Evolutionary conservation across 2,329 filamentous ascomycete genomes (phyloP), one percentile per base, ranked within the genome.

Genomic region (Cordyceps fumosorosea): DNA sequence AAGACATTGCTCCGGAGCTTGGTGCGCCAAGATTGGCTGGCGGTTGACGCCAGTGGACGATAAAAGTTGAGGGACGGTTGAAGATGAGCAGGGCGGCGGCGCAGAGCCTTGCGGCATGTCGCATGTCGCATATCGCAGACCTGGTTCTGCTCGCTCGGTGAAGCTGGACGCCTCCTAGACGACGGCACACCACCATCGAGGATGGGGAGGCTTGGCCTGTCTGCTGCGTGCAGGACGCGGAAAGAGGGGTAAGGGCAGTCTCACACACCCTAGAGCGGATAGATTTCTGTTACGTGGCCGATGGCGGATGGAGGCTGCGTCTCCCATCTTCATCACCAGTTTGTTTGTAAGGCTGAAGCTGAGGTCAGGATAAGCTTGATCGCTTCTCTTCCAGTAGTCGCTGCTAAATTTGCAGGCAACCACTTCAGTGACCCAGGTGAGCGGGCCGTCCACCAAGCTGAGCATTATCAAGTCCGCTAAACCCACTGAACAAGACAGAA

Each of bases 281-380:
- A 5, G 56, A 59, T 32, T 32, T 3, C 44, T 52, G 18, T 52
- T 52, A 20, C 22, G 16, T 22, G n/a, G 26, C 48, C 40, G 57
- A 53, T 37, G 37, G 26, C 20, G 6, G 22, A 51, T 22, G 29
- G 47, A 29, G 29, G 56, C 34, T 40, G 55, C 45, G 32, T 52
- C 37, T 50, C 16, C n/a, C 34, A 34, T 59, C 47, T 52, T 37
- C 56, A 58, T 58, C 47, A 34, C 34, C 11, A 37, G 16, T 47
- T 42, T n/a, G 48, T 60, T 60, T 60, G 57, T 48, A 47, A 44
- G 50, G 57, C 57, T 60, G 57, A 60, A 54, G 57, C 48, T 60
- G 57, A 60, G 20, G 50, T n/a, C 10, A 24, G 32, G 34, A 37
- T 14, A 37, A 37, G n/a, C 47, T 51, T 37, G 29, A 29, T 7